Base-by-base conservation (phyloP, 371 early-diverging fungal genomes). In the Syncephalis fuscata region DNA sequence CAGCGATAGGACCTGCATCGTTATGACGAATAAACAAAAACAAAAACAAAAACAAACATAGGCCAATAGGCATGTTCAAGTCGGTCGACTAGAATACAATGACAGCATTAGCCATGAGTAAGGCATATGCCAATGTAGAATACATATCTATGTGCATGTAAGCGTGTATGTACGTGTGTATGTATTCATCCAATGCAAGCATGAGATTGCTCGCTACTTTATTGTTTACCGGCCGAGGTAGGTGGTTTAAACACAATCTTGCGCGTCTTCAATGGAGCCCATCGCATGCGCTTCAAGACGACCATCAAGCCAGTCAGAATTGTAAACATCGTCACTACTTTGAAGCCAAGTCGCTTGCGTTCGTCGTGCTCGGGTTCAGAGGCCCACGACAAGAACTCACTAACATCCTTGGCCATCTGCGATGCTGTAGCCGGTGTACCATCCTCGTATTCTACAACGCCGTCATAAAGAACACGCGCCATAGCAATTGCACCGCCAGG, bases 401-500 rank as follows among this genome's bases (percentile, higher is more conserved):
- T 68, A 19, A 96, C 96, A 66, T 96, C 97, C 78, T 92, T 95
- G 53, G 96, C 88, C 71, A 96, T 84, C 70, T 96, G 96, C 20
- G 93, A 89, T 37, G 95, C 81, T 19, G 88, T 92, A 57, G 92
- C 92, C 48, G 93, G 92, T n/a, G 96, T 94, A 25, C 74, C 97
- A 63, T 96, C 97, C 54, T 95, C 96, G 60, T 86, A 96, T 56
- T 96, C 95, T 32, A 94, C 89, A 39, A 92, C 67, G 46, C 86
- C 96, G 54, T 96, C 97, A 65, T 78, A 94, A 38, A 96, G 60
- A 48, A 80, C 71, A 59, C 85, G 86, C 41, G 95, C 96, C 95
- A 97, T 97, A 57, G 85, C 80, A 70, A 97, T 97, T 50, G 95
- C 88, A 56, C 96, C 95, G 54, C 97, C 96, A 21, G 93, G 97